Conservation (phyloP, 768 basidiomycete genomes). For the Boletellus emodensis region DNA sequence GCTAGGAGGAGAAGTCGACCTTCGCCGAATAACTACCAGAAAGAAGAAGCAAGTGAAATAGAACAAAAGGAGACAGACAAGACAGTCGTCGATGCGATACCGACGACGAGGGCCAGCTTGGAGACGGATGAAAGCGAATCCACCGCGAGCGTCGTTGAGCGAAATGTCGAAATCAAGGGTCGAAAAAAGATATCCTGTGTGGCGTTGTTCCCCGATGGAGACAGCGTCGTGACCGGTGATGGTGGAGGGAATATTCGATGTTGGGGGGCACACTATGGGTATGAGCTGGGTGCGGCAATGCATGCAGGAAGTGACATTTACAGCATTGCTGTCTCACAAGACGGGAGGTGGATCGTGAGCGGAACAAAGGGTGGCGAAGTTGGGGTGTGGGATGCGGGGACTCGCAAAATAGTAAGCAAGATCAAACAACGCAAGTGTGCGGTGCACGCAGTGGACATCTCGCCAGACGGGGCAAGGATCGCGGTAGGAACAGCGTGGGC, state of each 20-base stretch:
- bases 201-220: not conserved
- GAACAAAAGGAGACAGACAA: too few relatives aligned
- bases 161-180: not conserved
- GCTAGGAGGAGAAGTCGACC: not conserved
- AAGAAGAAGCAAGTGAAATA: too few relatives aligned
- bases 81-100: too few relatives aligned
- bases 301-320: not conserved
- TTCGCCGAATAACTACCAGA: too few relatives aligned
- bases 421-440: too few relatives aligned
- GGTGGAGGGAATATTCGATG: not conserved
- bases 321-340: too few relatives aligned
- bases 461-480: not conserved
- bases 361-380: too few relatives aligned
- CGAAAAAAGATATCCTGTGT: not conserved
- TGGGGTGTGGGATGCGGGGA: too few relatives aligned
- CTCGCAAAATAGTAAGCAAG: too few relatives aligned
- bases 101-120: too few relatives aligned
- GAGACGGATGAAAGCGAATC: too few relatives aligned
- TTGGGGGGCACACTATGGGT: not conserved
- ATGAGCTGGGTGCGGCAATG: not conserved
- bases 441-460: not conserved
- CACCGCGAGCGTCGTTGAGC: not conserved
- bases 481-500: constrained; percentile 1
- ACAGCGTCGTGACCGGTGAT: not conserved
- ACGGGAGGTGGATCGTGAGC: too few relatives aligned